Percentiles rank a stretch among this genome's conserved stretches.
Evolutionary conservation across 768 basidiomycete species (phyloP).

Genomic region (Russula virescens): DNA sequence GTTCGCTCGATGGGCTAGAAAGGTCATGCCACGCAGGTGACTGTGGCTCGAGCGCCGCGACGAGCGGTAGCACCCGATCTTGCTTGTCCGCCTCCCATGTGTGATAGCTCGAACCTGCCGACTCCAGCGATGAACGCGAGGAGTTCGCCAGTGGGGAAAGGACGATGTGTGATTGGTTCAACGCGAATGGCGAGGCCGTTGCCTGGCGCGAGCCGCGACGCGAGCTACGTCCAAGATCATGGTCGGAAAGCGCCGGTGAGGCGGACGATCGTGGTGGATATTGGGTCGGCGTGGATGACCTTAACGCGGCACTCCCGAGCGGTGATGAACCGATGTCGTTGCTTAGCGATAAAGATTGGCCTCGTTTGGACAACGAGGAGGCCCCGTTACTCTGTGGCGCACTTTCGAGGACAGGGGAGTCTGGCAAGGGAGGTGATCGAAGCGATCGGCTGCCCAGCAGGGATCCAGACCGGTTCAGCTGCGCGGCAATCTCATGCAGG

Average conservation of each 20-base stretch:
- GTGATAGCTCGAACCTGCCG: conserved; percentile 80
- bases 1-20: conserved; percentile 36
- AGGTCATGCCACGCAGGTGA: conserved; percentile 65
- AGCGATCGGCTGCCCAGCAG: conserved; percentile 37
- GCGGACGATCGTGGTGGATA: conserved; percentile 47
- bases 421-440: conserved; percentile 53
- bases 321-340: conserved; percentile 46
- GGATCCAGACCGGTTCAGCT: conserved; percentile 19
- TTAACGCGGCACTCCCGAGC: conserved; percentile 37
- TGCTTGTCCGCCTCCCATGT: conserved; percentile 61
- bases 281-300: conserved; percentile 69
- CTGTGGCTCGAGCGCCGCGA: conserved; percentile 46
- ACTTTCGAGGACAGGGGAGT: conserved; percentile 49
- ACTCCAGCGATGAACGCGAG: conserved; percentile 74
- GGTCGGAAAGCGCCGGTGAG: conserved; percentile 44
- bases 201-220: conserved; percentile 17
- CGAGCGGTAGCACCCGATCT: conserved; percentile 48
- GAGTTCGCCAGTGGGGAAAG: conserved; percentile 68
- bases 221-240: conserved; percentile 27
- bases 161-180: conserved; percentile 50
- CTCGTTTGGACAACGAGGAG: conserved; percentile 1
- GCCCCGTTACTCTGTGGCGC: conserved; percentile 13
- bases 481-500: conserved; percentile 17
- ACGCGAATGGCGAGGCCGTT: conserved; percentile 46
- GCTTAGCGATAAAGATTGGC: conserved; percentile 38